Base-by-base conservation (phyloP, 176 grass and related monocot species). In the Stipa capillata region DNA sequence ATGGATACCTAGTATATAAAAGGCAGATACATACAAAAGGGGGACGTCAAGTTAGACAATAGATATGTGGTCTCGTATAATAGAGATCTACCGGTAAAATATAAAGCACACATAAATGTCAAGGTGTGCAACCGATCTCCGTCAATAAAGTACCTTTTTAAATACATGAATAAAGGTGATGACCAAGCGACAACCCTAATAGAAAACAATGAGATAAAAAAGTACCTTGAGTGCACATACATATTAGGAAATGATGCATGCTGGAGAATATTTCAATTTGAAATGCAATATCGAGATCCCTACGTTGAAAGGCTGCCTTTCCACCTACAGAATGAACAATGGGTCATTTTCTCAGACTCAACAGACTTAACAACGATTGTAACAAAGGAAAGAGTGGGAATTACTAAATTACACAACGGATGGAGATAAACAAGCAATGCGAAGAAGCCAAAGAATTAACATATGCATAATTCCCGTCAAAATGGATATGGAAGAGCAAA, bases 101-200 rank as follows among this genome's bases (percentile, higher is more conserved):
- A 27, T 3, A 7, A 56, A 56, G 23, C 29, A 6, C 77, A 82
- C 18, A 74, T 69, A 2, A 81, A 56, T 74, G 84, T 76, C 3
- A 58, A 87, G 33, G 39, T 21, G 48, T 87, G 78, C 21, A 62
- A 68, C 7, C 28, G 12, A 8, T 45, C 41, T 32, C 43, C 29
- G 10, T 32, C 69, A 2, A 86, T 86, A 5, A 73, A 86, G 10
- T 86, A 86, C 14, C 29, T 86, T 2, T 80, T 68, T 13, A 87
- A 77, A 27, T 60, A 82, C 27, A 17, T 72, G 0, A 20, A 11
- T 8, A 72, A 82, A 52, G 72, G 14, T 35, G 20, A 64, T 27
- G 52, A 44, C 8, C 12, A 49, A 3, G 16, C 28, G 6, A 69
- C 9, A 17, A 2, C 28, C 14, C 0, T 13, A 23, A 4, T 71